These are phyloP conservation scores for Aspergillus phoenicis DNA, from an alignment of 2,329 filamentous ascomycete species.

Conservation along the genomic window DNA sequence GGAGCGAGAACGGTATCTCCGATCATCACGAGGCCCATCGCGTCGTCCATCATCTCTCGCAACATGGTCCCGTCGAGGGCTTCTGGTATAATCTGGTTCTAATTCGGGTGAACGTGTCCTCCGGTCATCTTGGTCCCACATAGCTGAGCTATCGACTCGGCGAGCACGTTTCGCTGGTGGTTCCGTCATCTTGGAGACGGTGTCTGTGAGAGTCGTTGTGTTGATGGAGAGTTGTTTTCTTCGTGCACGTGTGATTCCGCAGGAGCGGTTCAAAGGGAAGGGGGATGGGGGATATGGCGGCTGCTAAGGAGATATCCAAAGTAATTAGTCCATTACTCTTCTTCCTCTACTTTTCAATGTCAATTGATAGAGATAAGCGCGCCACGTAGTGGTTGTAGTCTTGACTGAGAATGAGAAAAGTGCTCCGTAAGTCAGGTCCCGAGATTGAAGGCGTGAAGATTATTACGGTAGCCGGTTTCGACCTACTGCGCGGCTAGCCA, in stretches of 20 bases:
- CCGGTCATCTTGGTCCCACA: conserved; percentile 58
- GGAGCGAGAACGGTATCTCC: conserved; percentile 44
- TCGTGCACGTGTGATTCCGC: background rate
- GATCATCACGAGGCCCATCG: conserved; percentile 42
- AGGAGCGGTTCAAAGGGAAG: background rate
- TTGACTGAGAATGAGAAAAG: background rate
- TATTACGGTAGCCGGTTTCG: conserved; percentile 30
- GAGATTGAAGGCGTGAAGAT: conserved; percentile 27
- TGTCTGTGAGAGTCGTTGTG: conserved; percentile 1
- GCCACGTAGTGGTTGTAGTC: background rate
- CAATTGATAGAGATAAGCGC: background rate
- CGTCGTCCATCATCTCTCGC: conserved; percentile 41
- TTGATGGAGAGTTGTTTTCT: background rate
- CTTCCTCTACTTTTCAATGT: background rate
- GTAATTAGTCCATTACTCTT: background rate
- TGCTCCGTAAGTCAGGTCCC: conserved; percentile 11
- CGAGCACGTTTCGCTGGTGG: conserved; percentile 55
- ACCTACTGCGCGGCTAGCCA: conserved; percentile 24
- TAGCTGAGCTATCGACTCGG: conserved; percentile 60
- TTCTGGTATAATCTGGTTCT: conserved; percentile 39
- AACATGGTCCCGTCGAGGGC: conserved; percentile 39
- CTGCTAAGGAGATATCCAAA: background rate
- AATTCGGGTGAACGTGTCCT: conserved; percentile 30
- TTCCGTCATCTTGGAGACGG: conserved; percentile 51
- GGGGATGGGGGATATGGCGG: background rate